Evolutionary conservation across 73 alveolate species (phyloP).

Genomic region (Paraurostyla sp.): DNA sequence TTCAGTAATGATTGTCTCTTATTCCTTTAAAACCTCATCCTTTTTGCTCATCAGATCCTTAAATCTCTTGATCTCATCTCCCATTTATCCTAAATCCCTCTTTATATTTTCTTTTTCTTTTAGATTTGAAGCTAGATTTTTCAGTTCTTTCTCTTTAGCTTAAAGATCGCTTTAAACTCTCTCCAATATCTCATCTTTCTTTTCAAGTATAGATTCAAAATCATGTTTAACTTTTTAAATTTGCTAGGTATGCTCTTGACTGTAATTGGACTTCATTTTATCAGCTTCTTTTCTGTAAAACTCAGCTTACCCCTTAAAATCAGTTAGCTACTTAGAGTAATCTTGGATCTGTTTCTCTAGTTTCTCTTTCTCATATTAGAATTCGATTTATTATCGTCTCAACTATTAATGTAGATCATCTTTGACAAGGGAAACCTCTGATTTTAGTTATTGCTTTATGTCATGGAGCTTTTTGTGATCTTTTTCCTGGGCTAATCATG

Average conservation of each 20-base stretch:
- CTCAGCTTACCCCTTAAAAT: neutral
- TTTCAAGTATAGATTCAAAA: neutral
- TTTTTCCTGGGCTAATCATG: neutral
- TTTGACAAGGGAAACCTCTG: neutral
- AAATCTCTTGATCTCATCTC: neutral
- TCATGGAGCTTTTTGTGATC: neutral
- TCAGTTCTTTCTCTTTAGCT: neutral
- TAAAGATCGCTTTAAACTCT: neutral
- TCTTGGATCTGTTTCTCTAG: neutral
- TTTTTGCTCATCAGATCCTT: neutral
- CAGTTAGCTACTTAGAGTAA: neutral
- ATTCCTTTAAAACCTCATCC: neutral
- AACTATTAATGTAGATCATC: neutral
- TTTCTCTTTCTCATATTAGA: conserved; percentile 7
- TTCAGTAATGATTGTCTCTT: neutral
- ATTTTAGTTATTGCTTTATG: neutral
- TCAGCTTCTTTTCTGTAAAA: conserved; percentile 9
- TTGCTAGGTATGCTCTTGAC: neutral
- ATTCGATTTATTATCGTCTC: neutral
- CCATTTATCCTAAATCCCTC: neutral
- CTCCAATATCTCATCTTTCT: neutral
- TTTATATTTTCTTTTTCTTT: neutral
- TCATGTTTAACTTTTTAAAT: neutral
- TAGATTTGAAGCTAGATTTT: neutral
- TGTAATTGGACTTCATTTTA: neutral